phyloP scores from a whole-genome alignment of 768 basidiomycete species.

The Termitomyces sp. region DNA sequence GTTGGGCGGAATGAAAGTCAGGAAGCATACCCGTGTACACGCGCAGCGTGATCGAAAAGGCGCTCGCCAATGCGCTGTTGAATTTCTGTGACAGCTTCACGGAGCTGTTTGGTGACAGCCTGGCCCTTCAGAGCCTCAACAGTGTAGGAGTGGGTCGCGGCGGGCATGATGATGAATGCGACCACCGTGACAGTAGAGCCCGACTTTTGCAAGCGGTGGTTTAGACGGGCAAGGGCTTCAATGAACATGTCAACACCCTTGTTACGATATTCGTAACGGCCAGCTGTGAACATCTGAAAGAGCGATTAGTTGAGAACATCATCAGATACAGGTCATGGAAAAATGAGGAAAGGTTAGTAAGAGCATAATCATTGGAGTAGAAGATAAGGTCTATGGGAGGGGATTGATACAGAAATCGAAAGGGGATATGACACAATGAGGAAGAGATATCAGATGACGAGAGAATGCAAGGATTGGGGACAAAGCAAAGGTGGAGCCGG shows the following conservation, averaged over 20 bases:
- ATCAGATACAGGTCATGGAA: neutral
- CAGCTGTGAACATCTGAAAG: constrained; percentile 93
- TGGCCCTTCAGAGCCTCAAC: constrained; percentile 95
- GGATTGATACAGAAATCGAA: neutral
- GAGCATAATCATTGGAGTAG: neutral
- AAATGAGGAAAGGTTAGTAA: neutral
- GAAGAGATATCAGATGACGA: too few relatives aligned
- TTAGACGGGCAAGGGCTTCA: constrained; percentile 84
- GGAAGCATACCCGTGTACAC: constrained; percentile 77
- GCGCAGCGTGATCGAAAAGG: constrained; percentile 91
- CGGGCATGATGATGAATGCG: constrained; percentile 99
- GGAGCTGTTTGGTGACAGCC: constrained; percentile 94
- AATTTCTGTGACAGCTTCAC: constrained; percentile 94
- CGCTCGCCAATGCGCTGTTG: constrained; percentile 90
- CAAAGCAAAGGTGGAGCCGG: too few relatives aligned
- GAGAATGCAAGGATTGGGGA: too few relatives aligned
- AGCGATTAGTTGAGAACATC: neutral
- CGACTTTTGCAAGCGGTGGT: constrained; percentile 48
- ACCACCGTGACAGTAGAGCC: constrained; percentile 83
- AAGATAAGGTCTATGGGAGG: neutral
- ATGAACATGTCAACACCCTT: constrained; percentile 99
- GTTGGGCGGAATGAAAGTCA: neutral
- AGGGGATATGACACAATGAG: too few relatives aligned
- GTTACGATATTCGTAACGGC: constrained; percentile 97
- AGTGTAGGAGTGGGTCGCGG: constrained; percentile 93